These are phyloP conservation scores for Pulveroboletus sp. DNA, from an alignment of 768 basidiomycete genomes.

Conservation along the genomic window DNA sequence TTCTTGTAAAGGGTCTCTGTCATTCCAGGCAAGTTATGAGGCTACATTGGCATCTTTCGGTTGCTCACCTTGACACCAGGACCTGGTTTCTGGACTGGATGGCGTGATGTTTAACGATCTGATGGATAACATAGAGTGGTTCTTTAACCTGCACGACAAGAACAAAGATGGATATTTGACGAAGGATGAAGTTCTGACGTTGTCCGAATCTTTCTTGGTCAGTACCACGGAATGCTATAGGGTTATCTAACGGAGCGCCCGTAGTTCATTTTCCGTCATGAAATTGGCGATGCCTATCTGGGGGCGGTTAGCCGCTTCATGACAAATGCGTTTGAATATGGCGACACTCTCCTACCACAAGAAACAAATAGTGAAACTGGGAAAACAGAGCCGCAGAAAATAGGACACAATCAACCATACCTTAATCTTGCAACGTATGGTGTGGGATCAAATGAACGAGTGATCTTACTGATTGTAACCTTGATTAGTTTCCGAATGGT, in stretches of 20 bases:
- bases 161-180: constrained; percentile 94
- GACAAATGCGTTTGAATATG: constrained; percentile 98
- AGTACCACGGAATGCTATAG: not conserved
- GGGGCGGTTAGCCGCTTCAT: constrained; percentile 96
- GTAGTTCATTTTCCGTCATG: constrained; percentile 97
- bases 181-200: constrained; percentile 92
- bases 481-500: constrained; percentile 90
- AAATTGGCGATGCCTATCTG: constrained; percentile 93
- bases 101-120: constrained; percentile 93
- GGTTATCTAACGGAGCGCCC: constrained; percentile 3
- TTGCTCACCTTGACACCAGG: constrained; percentile 42
- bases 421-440: constrained; percentile 83
- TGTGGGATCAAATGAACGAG: not conserved
- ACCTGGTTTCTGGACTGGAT: constrained; percentile 83
- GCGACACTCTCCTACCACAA: constrained; percentile 78
- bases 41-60: not conserved
- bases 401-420: constrained; percentile 82
- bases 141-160: constrained; percentile 93
- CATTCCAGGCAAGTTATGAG: constrained; percentile 64
- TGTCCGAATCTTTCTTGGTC: constrained; percentile 92
- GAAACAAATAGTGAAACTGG: constrained; percentile 30
- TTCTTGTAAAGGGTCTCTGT: constrained; percentile 73
- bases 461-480: constrained; percentile 8
- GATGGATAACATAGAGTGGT: constrained; percentile 99
- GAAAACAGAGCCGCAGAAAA: constrained; percentile 40